Evolutionary conservation across 345 rosid genomes (phyloP), one percentile per base, ranked within the genome.

Genomic region (Cardamine chenopodiifolia): DNA sequence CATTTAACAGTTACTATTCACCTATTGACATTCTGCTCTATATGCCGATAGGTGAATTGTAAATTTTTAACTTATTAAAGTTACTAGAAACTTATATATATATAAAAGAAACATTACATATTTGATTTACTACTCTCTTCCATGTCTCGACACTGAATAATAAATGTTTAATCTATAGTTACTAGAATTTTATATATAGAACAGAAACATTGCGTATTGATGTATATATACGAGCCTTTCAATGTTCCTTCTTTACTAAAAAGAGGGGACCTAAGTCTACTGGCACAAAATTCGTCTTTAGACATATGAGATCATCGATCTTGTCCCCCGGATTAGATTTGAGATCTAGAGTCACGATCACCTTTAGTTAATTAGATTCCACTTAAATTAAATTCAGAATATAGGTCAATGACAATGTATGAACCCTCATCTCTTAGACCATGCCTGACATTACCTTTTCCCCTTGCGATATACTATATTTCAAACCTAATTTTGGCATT

Each of bases 261-360:
- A 77, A 71, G 67, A 77, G 72, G 61, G 40, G 72, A 35, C 80
- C 76, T 71, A 77, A 64, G 76, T 70, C 61, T 23, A 48, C 57
- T 71, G 72, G 72, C 44, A 70, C 72, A 71, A 26, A 70, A 55
- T 54, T 57, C 67, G 35, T 70, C 55, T 70, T 48, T 65, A 64
- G 72, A 70, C 66, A 63, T 2, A 26, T 77, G 76, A 77, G 76
- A 77, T 64, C 72, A 62, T 76, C 26, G 75, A 70, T 50, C 76
- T 47, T 77, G 76, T 70, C 80, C 80, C 80, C 76, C 29, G 18
- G 48, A 37, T 54, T 12, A 77, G 80, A 77, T 64, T 70, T 62
- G 66, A 69, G 70, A 76, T 76, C 75, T 55, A 13, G 20, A 34
- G 75, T 76, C 80, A 37, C 80, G 9, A 62, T 76, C 75, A 70